Evolutionary conservation across 441 rosid genomes (phyloP).

Genomic region (Jatropha multifida): DNA sequence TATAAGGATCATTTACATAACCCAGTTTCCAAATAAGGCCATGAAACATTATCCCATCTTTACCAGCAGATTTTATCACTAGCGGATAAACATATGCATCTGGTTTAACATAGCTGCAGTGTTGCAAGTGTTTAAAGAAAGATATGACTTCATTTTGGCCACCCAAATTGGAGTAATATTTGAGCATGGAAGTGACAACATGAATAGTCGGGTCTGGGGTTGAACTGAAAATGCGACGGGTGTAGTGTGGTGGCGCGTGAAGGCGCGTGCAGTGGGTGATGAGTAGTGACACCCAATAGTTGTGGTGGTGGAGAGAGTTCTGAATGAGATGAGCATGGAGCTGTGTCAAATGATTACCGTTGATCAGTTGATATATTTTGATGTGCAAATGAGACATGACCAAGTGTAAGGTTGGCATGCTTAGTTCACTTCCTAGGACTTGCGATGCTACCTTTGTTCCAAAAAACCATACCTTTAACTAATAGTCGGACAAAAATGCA

Average conservation of each 20-base stretch:
- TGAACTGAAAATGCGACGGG: conserved; percentile 26
- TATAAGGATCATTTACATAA: conserved; percentile 48
- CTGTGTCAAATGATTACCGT: conserved; percentile 27
- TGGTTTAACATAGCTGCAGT: conserved; percentile 17
- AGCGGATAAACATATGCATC: conserved; percentile 32
- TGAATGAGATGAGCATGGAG: conserved; percentile 35
- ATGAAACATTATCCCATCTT: conserved; percentile 33
- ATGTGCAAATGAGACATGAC: conserved; percentile 26
- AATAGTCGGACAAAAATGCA: too few relatives aligned
- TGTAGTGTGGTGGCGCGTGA: conserved; percentile 29
- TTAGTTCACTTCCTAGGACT: not conserved
- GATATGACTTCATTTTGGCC: conserved; percentile 23
- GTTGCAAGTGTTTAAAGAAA: conserved; percentile 25
- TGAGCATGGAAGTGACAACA: conserved; percentile 31
- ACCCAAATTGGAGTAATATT: conserved; percentile 30
- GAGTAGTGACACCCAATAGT: conserved; percentile 31
- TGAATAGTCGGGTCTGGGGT: conserved; percentile 20
- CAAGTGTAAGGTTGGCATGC: not conserved
- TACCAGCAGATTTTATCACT: conserved; percentile 37
- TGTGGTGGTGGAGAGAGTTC: conserved; percentile 33
- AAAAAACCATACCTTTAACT: not conserved
- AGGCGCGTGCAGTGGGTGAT: conserved; percentile 32
- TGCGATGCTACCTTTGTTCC: not conserved
- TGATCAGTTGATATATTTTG: conserved; percentile 17
- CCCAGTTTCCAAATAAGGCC: conserved; percentile 39